Percentiles rank a stretch among this genome's conserved stretches.
These are phyloP conservation scores for Heritiera fomes DNA, from an alignment of 345 rosid genomes.

Conservation along the genomic window DNA sequence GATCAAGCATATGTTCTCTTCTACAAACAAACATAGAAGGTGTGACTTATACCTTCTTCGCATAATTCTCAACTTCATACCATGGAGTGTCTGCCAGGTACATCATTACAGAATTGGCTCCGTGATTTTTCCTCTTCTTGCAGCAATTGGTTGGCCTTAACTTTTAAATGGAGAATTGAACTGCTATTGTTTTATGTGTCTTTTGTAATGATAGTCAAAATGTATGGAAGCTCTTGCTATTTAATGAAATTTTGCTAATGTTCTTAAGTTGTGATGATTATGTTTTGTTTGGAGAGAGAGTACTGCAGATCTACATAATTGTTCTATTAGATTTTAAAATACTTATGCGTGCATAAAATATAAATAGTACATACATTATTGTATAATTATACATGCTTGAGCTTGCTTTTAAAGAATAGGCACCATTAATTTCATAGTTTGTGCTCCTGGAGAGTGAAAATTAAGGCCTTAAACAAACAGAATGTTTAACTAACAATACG, in stretches of 20 bases:
- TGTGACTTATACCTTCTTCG: not conserved
- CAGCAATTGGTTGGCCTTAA: no score
- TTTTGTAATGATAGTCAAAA: constrained; percentile 4
- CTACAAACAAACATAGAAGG: constrained; percentile 69
- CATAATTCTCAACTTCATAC: not conserved
- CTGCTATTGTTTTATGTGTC: not conserved
- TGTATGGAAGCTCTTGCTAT: not conserved
- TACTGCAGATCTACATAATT: not conserved
- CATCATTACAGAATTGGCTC: not conserved
- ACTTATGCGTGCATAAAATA: not conserved
- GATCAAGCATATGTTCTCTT: constrained; percentile 94
- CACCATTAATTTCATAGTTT: not conserved
- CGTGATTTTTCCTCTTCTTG: not conserved
- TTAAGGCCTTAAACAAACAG: no score
- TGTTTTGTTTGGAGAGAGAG: not conserved
- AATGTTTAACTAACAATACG: no score
- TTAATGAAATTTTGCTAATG: constrained; percentile 5
- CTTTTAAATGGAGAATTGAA: not conserved
- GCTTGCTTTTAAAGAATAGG: not conserved
- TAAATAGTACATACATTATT: not conserved
- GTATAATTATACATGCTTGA: not conserved
- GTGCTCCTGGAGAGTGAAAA: not conserved
- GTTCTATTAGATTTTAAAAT: not conserved
- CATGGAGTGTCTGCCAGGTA: not conserved
- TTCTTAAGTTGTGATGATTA: not conserved